A percentile compares a stretch with the other conserved stretches of the same genome.
These are phyloP conservation scores for Pseudopediastrum boryanum DNA, from an alignment of 139 green algal genomes.

Conservation along the genomic window DNA sequence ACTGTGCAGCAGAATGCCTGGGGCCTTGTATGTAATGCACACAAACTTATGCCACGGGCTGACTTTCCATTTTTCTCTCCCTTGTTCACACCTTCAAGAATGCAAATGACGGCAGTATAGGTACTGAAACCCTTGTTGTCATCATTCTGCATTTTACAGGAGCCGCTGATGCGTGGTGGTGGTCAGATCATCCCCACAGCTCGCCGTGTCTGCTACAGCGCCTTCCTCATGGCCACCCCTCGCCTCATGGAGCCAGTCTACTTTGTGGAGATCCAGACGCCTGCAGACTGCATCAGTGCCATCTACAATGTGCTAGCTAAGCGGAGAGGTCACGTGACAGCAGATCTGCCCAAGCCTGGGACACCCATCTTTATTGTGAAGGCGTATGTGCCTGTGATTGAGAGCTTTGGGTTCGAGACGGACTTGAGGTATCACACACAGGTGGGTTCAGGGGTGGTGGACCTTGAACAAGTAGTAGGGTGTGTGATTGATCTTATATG, in stretches of 20 bases:
- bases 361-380: constrained; percentile 86
- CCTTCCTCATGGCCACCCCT: constrained; percentile 97
- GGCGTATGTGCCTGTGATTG: constrained; percentile 94
- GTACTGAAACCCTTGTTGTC: too few relatives aligned
- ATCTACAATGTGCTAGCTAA: constrained; percentile 98
- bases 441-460: constrained; percentile 26
- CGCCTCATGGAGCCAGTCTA: constrained; percentile 95
- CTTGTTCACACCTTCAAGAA: too few relatives aligned
- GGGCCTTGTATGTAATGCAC: too few relatives aligned
- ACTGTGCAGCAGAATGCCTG: too few relatives aligned
- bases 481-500: too few relatives aligned
- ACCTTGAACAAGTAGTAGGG: too few relatives aligned
- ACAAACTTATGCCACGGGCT: too few relatives aligned
- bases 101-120: too few relatives aligned
- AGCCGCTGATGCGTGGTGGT: too few relatives aligned
- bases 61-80: too few relatives aligned
- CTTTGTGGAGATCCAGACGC: constrained; percentile 72
- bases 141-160: too few relatives aligned
- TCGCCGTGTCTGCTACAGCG: constrained; percentile 89
- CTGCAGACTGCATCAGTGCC: constrained; percentile 92
- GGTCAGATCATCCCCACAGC: constrained; percentile 90
- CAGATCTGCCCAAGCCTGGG: constrained; percentile 75
- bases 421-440: constrained; percentile 97
- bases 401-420: constrained; percentile 99
- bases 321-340: constrained; percentile 92